Evolutionary conservation across 768 basidiomycete genomes (phyloP).

Genomic region (Lentinula guzmanii): DNA sequence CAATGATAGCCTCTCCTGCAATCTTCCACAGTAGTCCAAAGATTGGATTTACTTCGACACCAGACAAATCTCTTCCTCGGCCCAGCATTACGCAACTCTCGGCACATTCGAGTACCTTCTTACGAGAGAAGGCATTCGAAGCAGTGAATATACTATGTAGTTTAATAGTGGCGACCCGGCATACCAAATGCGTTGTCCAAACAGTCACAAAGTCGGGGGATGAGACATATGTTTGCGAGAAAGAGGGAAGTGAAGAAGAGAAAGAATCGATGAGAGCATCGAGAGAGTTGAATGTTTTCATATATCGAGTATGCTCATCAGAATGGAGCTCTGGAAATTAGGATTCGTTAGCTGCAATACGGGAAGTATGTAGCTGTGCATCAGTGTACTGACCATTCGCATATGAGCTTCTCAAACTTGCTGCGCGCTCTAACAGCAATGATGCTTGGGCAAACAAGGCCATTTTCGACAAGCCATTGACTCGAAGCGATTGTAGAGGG

Average conservation of each 20-base stretch:
- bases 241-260: slow-evolving; percentile 2
- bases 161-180: slow-evolving; percentile 19
- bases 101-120: not conserved
- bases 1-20: not conserved
- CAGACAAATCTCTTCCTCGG: not conserved
- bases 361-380: not conserved
- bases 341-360: not conserved
- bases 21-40: slow-evolving; percentile 6
- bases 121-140: slow-evolving; percentile 7
- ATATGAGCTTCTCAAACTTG: slow-evolving; percentile 10
- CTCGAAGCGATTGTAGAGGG: not conserved
- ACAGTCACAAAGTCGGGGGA: slow-evolving; percentile 9
- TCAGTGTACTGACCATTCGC: slow-evolving; percentile 12
- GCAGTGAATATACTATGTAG: slow-evolving; percentile 16
- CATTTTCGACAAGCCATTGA: not conserved
- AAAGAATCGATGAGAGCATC: slow-evolving; percentile 20
- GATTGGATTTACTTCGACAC: slow-evolving; percentile 6
- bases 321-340: slow-evolving; percentile 13
- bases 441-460: not conserved
- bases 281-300: slow-evolving; percentile 15
- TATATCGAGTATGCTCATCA: slow-evolving; percentile 16
- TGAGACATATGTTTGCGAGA: slow-evolving; percentile 7
- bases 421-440: slow-evolving; percentile 20
- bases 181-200: slow-evolving; percentile 20
- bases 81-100: not conserved